Evolutionary conservation across 1,284 basidiomycete species (phyloP).

Genomic region (Spongispora temasekensis): DNA sequence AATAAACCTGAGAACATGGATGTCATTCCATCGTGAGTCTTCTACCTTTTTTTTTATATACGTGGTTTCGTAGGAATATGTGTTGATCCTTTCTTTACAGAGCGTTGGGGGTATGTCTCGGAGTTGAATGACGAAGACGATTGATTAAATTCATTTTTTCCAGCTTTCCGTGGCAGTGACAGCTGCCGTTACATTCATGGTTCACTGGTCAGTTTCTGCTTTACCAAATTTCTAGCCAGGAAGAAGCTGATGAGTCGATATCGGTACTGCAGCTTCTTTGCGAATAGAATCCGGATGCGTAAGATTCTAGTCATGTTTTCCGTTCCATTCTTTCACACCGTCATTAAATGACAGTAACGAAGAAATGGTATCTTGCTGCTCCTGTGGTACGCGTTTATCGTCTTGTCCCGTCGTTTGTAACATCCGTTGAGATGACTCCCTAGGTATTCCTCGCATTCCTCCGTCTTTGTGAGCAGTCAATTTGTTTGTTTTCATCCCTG

Average conservation of each 20-base stretch:
- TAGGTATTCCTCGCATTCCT: slow-evolving; percentile 35
- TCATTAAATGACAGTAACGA: slow-evolving; percentile 30
- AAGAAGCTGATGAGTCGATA: neutral
- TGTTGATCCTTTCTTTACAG: slow-evolving; percentile 8
- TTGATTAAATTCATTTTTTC: neutral
- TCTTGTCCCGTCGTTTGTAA: neutral
- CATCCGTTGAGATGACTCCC: neutral
- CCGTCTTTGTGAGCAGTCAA: slow-evolving; percentile 36
- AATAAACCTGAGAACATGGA: slow-evolving; percentile 29
- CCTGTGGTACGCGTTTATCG: slow-evolving; percentile 25
- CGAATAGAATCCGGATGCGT: slow-evolving; percentile 36
- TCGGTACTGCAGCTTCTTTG: slow-evolving; percentile 29
- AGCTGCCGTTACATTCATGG: slow-evolving; percentile 32
- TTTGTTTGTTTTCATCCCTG: neutral
- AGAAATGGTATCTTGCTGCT: slow-evolving; percentile 34
- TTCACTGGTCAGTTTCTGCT: slow-evolving; percentile 29
- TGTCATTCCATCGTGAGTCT: slow-evolving; percentile 30
- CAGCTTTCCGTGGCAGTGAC: slow-evolving; percentile 35
- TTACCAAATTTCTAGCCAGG: neutral
- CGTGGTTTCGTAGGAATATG: too few relatives aligned
- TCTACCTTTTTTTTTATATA: rapidly evolving
- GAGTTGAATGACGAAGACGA: neutral
- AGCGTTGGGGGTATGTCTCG: slow-evolving; percentile 25
- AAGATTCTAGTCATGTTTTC: slow-evolving; percentile 5
- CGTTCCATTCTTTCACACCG: neutral